phyloP scores from a whole-genome alignment of 164 flowering plant genomes.

The Platanus orientalis region DNA sequence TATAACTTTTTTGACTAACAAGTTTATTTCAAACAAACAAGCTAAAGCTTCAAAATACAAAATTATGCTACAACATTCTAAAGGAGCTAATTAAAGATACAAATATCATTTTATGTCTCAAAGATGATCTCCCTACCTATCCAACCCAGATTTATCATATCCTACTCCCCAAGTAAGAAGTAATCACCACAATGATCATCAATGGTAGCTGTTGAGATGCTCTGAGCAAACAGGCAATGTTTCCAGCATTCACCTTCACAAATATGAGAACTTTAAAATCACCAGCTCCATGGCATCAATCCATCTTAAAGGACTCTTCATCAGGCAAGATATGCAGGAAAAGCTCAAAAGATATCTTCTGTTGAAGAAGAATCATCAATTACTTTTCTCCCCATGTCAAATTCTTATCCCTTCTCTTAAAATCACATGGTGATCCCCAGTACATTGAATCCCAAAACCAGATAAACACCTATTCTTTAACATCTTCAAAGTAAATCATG shows the following conservation, averaged over 20 bases:
- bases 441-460: constrained; percentile 4
- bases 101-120: neutral
- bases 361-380: neutral
- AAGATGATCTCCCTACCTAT: neutral
- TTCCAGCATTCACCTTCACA: neutral
- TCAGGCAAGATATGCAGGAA: neutral
- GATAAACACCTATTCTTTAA: constrained; percentile 3
- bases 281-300: neutral
- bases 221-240: neutral
- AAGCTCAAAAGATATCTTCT: neutral
- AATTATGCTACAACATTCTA: too few relatives aligned
- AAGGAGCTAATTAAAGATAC: too few relatives aligned
- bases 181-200: too few relatives aligned
- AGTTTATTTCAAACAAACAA: too few relatives aligned
- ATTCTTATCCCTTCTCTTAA: neutral
- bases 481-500: constrained; percentile 36
- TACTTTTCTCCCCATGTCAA: too few relatives aligned
- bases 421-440: neutral
- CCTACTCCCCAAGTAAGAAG: too few relatives aligned
- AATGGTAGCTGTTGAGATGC: too few relatives aligned
- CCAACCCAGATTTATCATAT: neutral
- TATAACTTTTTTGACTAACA: too few relatives aligned
- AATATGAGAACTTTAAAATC: neutral
- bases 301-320: neutral
- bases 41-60: too few relatives aligned